Conservation (phyloP, 306 rosid genomes). For the Castanospermum australe region DNA sequence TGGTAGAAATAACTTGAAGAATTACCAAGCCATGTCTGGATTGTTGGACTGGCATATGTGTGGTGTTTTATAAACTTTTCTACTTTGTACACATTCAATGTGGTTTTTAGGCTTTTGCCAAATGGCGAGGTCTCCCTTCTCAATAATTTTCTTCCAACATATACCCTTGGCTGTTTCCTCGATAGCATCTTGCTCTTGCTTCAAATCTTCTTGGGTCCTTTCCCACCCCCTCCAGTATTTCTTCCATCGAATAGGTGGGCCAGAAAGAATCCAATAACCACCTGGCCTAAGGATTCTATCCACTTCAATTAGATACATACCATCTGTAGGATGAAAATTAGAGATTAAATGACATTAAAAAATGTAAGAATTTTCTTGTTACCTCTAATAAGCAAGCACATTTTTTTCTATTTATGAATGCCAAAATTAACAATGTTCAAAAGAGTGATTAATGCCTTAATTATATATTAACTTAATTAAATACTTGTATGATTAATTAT, state of each 20-base stretch:
- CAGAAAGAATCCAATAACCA: slow-evolving; percentile 96
- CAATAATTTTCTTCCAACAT: slow-evolving; percentile 85
- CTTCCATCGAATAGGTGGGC: slow-evolving; percentile 93
- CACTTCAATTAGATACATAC: slow-evolving; percentile 83
- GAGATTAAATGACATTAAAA: neutral
- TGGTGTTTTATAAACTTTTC: slow-evolving; percentile 59
- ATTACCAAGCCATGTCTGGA: slow-evolving; percentile 77
- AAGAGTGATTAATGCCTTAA: neutral
- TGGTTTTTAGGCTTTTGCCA: slow-evolving; percentile 94
- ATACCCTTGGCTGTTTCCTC: slow-evolving; percentile 68
- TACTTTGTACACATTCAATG: slow-evolving; percentile 57
- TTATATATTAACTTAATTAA: neutral
- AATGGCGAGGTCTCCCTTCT: slow-evolving; percentile 73
- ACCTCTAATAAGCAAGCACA: neutral
- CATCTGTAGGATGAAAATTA: slow-evolving; percentile 49
- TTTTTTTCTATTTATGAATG: neutral
- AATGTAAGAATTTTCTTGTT: neutral
- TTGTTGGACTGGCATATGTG: slow-evolving; percentile 79
- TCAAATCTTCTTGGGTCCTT: slow-evolving; percentile 79
- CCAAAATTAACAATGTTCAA: neutral
- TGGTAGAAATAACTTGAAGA: neutral
- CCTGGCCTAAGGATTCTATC: slow-evolving; percentile 95
- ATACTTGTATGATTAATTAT: neutral
- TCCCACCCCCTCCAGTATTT: slow-evolving; percentile 93
- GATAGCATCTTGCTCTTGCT: slow-evolving; percentile 75